Base-by-base conservation (phyloP, 352 stramenopile species). In the Globisporangium iwayamae region DNA sequence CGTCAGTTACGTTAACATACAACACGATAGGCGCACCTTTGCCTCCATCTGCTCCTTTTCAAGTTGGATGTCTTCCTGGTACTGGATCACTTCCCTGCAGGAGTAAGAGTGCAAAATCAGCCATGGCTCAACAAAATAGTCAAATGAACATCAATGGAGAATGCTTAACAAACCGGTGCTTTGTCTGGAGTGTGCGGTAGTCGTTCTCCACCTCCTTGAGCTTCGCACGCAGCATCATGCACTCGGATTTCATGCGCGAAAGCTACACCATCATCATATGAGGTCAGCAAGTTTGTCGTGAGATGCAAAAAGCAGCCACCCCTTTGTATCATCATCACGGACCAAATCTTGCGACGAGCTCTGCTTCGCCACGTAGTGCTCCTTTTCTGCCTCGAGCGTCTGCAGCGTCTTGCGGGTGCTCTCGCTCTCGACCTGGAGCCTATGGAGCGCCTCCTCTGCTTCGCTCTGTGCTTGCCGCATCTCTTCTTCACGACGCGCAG, bases 141-240 rank as follows among this genome's bases (percentile, higher is more conserved):
- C n/a, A n/a, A n/a, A n/a, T n/a, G n/a, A n/a, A n/a, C n/a, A n/a
- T n/a, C n/a, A n/a, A n/a, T n/a, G n/a, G n/a, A n/a, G n/a, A n/a
- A n/a, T n/a, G n/a, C 39, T n/a, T 14, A 20, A 45, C 67, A 14
- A 65, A 91, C 85, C 85, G 70, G 54, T 91, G 79, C 43, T 91
- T 92, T 3, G 67, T 67, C 65, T 93, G 83, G n/a, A 93, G 75
- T 13, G 77, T 70, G 18, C 75, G 80, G 56, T 92, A 91, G 61
- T 93, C 83, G 43, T 79, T 86, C 57, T 93, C 85, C 2, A 87
- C 68, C 70, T 93, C 85, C 57, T 93, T 93, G 5, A 90, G 64
- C 67, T 93, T 91, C 3, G 74, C 74, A 7, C 85, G 85, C 55
- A 89, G 63, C 54, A 71, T 70, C 34, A 91, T 50, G 56, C 75